Conservation (phyloP, 1,139 yeast species). For the Blastobotrys persicus region DNA sequence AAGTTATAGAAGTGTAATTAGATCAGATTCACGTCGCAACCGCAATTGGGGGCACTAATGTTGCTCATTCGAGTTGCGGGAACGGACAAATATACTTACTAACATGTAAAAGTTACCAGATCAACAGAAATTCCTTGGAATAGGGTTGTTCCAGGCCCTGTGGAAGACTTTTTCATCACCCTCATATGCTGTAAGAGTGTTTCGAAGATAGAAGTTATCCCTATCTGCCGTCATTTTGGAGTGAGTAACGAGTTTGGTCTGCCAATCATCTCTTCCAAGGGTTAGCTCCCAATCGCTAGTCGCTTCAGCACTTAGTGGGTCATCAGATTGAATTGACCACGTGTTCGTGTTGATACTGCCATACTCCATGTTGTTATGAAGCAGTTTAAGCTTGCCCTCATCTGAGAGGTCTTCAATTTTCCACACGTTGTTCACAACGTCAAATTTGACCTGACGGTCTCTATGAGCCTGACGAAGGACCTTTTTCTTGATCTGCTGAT, state of each 20-base stretch:
- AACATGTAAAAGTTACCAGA: not conserved
- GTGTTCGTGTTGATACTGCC: constrained; percentile 10
- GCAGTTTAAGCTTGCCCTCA: constrained; percentile 10
- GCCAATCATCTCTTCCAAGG: constrained; percentile 11
- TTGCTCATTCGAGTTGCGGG: too few relatives aligned
- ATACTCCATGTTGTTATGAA: constrained; percentile 8
- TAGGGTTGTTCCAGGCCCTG: constrained; percentile 8
- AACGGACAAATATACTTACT: too few relatives aligned
- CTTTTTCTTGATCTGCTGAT: constrained; percentile 5
- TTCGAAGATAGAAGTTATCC: constrained; percentile 9
- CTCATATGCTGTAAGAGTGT: constrained; percentile 9
- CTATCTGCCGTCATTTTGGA: constrained; percentile 9
- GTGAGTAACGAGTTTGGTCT: constrained; percentile 5
- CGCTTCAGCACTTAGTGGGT: constrained; percentile 10
- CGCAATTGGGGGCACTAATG: not conserved
- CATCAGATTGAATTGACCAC: constrained; percentile 11
- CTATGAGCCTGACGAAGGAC: constrained; percentile 8
- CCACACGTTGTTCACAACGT: constrained; percentile 10
- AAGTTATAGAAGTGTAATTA: not conserved
- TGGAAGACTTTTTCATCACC: constrained; percentile 8
- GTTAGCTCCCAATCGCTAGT: constrained; percentile 11
- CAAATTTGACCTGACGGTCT: constrained; percentile 6
- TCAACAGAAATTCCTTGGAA: constrained; percentile 7
- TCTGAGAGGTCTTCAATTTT: constrained; percentile 11
- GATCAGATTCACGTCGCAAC: too few relatives aligned